phyloP scores from a whole-genome alignment of 495 filamentous ascomycete genomes.

The Podospora bellae-mahoneyi region DNA sequence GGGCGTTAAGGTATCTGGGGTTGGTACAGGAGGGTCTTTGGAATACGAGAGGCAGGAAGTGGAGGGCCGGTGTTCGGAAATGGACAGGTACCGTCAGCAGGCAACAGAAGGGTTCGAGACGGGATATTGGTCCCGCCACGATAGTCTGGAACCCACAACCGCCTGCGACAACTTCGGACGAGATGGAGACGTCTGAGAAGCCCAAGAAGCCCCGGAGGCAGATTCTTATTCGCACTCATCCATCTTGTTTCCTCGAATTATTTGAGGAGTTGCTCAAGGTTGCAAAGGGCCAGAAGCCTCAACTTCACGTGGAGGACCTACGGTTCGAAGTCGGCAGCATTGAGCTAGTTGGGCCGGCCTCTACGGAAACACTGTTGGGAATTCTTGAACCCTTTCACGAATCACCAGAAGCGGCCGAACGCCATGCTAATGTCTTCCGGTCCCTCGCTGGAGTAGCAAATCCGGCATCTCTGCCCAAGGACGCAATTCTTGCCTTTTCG shows the following conservation, averaged over 20 bases:
- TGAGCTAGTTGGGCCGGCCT: slow-evolving; percentile 77
- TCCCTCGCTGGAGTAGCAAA: slow-evolving; percentile 69
- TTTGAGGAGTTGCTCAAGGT: slow-evolving; percentile 74
- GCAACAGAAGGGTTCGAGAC: slow-evolving; percentile 50
- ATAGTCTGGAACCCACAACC: slow-evolving; percentile 61
- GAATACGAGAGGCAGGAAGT: slow-evolving; percentile 63
- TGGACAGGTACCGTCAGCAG: slow-evolving; percentile 65
- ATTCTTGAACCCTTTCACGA: slow-evolving; percentile 58
- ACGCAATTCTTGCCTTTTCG: slow-evolving; percentile 68
- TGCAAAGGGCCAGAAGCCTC: slow-evolving; percentile 67
- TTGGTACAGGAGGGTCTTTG: slow-evolving; percentile 57
- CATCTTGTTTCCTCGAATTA: slow-evolving; percentile 78
- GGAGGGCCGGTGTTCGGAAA: slow-evolving; percentile 67
- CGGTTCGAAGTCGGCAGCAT: slow-evolving; percentile 95
- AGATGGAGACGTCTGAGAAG: slow-evolving; percentile 20
- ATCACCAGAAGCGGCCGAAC: slow-evolving; percentile 31
- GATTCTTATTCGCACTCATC: slow-evolving; percentile 75
- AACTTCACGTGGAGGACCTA: slow-evolving; percentile 78
- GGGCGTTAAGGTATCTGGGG: slow-evolving; percentile 61
- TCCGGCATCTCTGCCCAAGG: slow-evolving; percentile 67
- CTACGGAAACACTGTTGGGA: slow-evolving; percentile 74
- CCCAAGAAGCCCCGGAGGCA: slow-evolving; percentile 50
- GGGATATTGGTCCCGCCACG: slow-evolving; percentile 69
- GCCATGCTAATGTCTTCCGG: slow-evolving; percentile 56
- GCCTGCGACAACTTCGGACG: slow-evolving; percentile 6